phyloP scores from a whole-genome alignment of 306 rosid species.

The Cajanus cajan region DNA sequence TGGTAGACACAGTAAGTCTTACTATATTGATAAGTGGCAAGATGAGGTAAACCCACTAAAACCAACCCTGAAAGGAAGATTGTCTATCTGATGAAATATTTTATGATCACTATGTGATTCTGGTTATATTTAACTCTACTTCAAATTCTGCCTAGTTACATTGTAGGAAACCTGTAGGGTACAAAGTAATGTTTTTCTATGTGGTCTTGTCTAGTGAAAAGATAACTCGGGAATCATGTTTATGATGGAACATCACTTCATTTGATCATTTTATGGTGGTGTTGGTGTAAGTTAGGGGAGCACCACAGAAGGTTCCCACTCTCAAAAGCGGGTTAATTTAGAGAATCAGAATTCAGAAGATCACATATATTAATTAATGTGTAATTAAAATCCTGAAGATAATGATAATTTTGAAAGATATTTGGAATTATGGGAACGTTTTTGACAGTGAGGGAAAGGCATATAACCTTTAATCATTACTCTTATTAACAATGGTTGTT shows the following conservation, averaged over 20 bases:
- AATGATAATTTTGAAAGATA: not conserved
- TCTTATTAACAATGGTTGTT: not conserved
- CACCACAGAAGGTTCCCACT: slow-evolving; percentile 11
- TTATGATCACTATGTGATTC: slow-evolving; percentile 12
- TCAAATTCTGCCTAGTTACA: slow-evolving; percentile 25
- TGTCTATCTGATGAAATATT: not conserved
- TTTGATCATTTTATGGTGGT: not conserved
- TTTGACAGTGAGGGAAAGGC: not conserved
- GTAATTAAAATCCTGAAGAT: not conserved
- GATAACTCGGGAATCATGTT: not conserved
- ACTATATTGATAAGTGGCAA: not conserved
- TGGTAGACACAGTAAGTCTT: not conserved
- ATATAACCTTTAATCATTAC: slow-evolving; percentile 20
- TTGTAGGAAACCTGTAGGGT: slow-evolving; percentile 12
- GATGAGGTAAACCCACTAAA: slow-evolving; percentile 26
- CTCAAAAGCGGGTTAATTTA: not conserved
- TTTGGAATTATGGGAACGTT: not conserved
- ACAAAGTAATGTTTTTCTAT: slow-evolving; percentile 8
- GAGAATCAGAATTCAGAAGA: slow-evolving; percentile 18
- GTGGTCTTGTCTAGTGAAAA: not conserved
- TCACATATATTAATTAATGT: not conserved
- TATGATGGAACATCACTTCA: slow-evolving; percentile 24
- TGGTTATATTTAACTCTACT: not conserved
- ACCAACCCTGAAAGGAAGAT: not conserved
- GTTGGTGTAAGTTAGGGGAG: not conserved